A percentile compares a stretch with the other conserved stretches of the same genome.
Conservation (phyloP, 2,329 filamentous ascomycete species). For the Sporothrix euskadiensis region DNA sequence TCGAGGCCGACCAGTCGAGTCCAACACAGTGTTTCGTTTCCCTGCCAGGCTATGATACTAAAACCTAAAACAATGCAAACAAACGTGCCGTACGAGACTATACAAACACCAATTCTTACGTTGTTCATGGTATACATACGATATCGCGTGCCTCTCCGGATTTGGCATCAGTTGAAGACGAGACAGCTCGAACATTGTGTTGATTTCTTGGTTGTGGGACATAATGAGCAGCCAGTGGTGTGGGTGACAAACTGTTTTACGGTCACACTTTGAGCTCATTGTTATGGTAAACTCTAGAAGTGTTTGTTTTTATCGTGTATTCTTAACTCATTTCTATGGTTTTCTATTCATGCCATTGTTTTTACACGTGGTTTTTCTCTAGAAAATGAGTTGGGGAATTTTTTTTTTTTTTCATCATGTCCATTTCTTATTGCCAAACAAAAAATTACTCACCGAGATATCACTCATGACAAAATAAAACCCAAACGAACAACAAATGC, state of each 20-base stretch:
- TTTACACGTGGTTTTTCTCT: neutral
- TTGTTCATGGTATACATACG: neutral
- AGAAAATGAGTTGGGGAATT: no score
- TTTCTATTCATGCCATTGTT: neutral
- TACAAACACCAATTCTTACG: neutral
- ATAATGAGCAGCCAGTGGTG: neutral
- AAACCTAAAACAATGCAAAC: neutral
- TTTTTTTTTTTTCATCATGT: no score
- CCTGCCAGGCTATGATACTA: neutral
- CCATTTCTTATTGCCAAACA: no score
- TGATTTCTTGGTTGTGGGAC: no score
- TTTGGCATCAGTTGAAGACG: neutral
- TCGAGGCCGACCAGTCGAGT: neutral
- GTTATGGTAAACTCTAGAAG: neutral
- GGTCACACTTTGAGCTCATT: neutral
- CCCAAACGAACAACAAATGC: no score
- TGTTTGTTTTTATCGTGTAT: neutral
- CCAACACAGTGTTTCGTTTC: neutral
- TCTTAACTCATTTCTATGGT: neutral
- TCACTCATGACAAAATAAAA: no score
- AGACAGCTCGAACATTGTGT: no score
- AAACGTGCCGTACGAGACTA: no score
- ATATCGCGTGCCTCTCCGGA: neutral
- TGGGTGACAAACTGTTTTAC: neutral
- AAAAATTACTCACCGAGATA: no score